A percentile compares a stretch with the other conserved stretches of the same genome.
Conservation (phyloP, 2,329 filamentous ascomycete species). For the Trichoderma semiorbis region DNA sequence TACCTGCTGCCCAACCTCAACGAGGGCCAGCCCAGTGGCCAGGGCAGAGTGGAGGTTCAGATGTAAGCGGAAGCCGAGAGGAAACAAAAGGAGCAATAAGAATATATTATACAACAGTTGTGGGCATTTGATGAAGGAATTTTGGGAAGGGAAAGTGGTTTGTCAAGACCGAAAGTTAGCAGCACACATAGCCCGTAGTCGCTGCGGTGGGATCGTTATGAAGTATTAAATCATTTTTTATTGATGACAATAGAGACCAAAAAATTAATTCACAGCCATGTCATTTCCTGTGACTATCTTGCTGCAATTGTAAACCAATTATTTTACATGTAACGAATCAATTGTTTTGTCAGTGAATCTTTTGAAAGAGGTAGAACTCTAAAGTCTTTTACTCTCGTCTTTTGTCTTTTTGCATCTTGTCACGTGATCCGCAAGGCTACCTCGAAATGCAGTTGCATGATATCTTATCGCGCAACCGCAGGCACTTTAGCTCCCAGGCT, state of each 20-base stretch:
- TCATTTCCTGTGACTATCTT: not conserved
- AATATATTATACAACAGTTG: slow-evolving; percentile 29
- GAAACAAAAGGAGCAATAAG: slow-evolving; percentile 23
- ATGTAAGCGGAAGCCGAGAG: slow-evolving; percentile 47
- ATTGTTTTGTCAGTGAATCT: not conserved
- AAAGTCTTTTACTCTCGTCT: not conserved
- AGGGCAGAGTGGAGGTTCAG: slow-evolving; percentile 87
- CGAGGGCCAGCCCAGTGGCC: slow-evolving; percentile 66
- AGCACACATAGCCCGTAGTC: slow-evolving; percentile 37
- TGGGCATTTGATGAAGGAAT: slow-evolving; percentile 30
- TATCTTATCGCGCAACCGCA: slow-evolving; percentile 11
- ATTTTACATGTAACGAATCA: not conserved
- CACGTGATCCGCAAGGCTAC: not conserved
- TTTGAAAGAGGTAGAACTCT: not conserved
- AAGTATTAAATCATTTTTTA: slow-evolving; percentile 30
- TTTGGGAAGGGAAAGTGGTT: slow-evolving; percentile 29
- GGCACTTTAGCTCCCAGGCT: not conserved
- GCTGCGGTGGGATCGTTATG: slow-evolving; percentile 27
- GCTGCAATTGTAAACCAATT: too few relatives aligned
- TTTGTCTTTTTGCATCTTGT: not conserved
- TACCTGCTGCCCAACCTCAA: slow-evolving; percentile 83
- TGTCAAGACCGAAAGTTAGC: slow-evolving; percentile 35
- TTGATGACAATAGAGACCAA: slow-evolving; percentile 34
- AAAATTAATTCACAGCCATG: slow-evolving; percentile 22
- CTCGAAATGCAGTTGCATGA: not conserved